Percentiles rank a stretch among this genome's conserved stretches.
Conservation (phyloP, 2,329 filamentous ascomycete species). For the Mycosphaerella sp. region DNA sequence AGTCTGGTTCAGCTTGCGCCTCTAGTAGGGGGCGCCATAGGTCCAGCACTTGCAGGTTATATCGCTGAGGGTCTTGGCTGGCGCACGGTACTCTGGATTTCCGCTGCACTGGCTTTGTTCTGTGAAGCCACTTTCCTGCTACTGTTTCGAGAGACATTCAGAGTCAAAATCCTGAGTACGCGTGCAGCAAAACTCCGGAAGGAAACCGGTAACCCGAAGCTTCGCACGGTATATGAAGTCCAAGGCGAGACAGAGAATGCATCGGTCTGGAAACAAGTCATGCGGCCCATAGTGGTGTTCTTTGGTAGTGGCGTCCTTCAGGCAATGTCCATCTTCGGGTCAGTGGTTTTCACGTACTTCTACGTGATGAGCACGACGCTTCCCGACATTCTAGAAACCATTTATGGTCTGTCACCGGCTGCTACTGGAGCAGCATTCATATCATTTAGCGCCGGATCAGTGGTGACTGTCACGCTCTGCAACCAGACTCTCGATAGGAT, state of each 20-base stretch:
- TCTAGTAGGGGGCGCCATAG: constrained; percentile 52
- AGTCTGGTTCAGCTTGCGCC: constrained; percentile 53
- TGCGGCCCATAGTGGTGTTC: constrained; percentile 39
- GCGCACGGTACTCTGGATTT: constrained; percentile 50
- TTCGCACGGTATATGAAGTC: constrained; percentile 21
- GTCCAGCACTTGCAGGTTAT: constrained; percentile 51
- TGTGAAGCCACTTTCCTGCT: constrained; percentile 49
- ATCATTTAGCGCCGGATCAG: constrained; percentile 46
- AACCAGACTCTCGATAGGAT: constrained; percentile 37
- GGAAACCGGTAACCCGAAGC: constrained; percentile 17
- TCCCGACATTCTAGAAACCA: constrained; percentile 38
- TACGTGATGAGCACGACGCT: constrained; percentile 45
- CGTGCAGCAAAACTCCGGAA: constrained; percentile 33
- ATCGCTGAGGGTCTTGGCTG: constrained; percentile 53
- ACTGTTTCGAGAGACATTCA: constrained; percentile 57
- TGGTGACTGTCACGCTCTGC: constrained; percentile 35
- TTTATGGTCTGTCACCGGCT: constrained; percentile 45
- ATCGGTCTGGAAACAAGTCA: constrained; percentile 35
- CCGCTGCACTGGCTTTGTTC: constrained; percentile 42
- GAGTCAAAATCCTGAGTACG: constrained; percentile 48
- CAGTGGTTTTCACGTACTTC: constrained; percentile 41
- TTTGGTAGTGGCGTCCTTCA: constrained; percentile 51
- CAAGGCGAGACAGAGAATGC: constrained; percentile 9
- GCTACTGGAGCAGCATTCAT: constrained; percentile 51
- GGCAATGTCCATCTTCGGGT: constrained; percentile 43